phyloP scores from a whole-genome alignment of 768 basidiomycete genomes.

The Amyloporia xantha region DNA sequence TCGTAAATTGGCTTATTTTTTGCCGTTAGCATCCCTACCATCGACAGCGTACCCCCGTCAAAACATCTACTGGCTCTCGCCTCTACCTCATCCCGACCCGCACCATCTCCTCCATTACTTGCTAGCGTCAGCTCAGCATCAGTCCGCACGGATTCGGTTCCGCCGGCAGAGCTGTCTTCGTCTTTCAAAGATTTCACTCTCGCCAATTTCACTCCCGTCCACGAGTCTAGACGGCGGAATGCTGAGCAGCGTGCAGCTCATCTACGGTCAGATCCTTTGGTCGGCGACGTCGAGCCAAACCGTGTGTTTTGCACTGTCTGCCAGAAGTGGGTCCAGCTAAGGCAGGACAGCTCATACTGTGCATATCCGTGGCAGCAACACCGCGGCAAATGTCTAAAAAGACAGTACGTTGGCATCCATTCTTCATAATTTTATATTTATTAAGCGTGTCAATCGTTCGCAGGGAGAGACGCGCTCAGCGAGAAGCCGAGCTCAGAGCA shows the following conservation, averaged over 20 bases:
- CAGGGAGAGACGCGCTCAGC: constrained; percentile 53
- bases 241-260: constrained; percentile 75
- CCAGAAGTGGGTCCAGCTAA: constrained; percentile 76
- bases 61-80: constrained; percentile 28
- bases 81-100: constrained; percentile 22
- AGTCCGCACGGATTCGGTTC: too few species aligned
- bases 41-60: constrained; percentile 26
- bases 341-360: constrained; percentile 74
- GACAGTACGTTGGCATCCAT: constrained; percentile 70
- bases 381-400: constrained; percentile 64
- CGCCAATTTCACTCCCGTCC: constrained; percentile 42
- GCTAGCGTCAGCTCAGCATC: neutral
- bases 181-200: constrained; percentile 56
- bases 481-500: constrained; percentile 48
- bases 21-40: constrained; percentile 16
- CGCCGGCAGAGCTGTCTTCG: constrained; percentile 12
- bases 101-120: constrained; percentile 4
- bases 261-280: constrained; percentile 56
- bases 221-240: constrained; percentile 67
- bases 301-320: constrained; percentile 68
- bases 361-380: constrained; percentile 82
- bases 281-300: constrained; percentile 61
- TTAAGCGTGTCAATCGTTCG: neutral
- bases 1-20: constrained; percentile 10
- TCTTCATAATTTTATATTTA: neutral